A percentile compares a stretch with the other conserved stretches of the same genome.
Conservation (phyloP, 1,139 yeast species). For the Diutina siamensis region DNA sequence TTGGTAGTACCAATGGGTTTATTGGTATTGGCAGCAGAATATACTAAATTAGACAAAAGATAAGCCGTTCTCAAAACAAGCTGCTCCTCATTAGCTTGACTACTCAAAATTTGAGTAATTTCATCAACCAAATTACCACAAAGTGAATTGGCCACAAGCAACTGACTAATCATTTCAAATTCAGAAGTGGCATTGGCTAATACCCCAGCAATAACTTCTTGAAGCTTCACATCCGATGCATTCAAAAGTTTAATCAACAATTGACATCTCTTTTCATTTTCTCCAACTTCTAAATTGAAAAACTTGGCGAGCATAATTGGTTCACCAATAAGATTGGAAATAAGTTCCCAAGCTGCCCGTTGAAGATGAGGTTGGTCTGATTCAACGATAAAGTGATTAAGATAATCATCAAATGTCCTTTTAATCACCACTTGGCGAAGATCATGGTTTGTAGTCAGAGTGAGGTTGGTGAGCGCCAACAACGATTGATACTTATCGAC, state of each 20-base stretch:
- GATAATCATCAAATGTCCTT: constrained; percentile 23
- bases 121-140: constrained; percentile 16
- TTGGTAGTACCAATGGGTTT: neutral
- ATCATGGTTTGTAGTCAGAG: constrained; percentile 17
- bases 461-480: constrained; percentile 38
- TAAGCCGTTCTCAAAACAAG: constrained; percentile 14
- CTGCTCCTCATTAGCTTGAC: constrained; percentile 16
- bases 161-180: constrained; percentile 30
- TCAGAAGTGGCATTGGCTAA: constrained; percentile 40
- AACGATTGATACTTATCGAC: constrained; percentile 34
- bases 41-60: constrained; percentile 21
- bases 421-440: constrained; percentile 22
- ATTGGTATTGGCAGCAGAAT: constrained; percentile 13
- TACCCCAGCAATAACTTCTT: constrained; percentile 31
- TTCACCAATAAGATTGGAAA: constrained; percentile 32
- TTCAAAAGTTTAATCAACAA: constrained; percentile 29
- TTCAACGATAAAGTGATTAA: constrained; percentile 28
- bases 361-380: constrained; percentile 27
- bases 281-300: constrained; percentile 29
- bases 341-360: constrained; percentile 34
- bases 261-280: constrained; percentile 18
- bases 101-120: constrained; percentile 16
- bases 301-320: constrained; percentile 38
- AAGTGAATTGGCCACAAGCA: constrained; percentile 19
- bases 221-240: constrained; percentile 25